Evolutionary conservation across 2,329 filamentous ascomycete species (phyloP).

Genomic region (Aspergillus terreus): DNA sequence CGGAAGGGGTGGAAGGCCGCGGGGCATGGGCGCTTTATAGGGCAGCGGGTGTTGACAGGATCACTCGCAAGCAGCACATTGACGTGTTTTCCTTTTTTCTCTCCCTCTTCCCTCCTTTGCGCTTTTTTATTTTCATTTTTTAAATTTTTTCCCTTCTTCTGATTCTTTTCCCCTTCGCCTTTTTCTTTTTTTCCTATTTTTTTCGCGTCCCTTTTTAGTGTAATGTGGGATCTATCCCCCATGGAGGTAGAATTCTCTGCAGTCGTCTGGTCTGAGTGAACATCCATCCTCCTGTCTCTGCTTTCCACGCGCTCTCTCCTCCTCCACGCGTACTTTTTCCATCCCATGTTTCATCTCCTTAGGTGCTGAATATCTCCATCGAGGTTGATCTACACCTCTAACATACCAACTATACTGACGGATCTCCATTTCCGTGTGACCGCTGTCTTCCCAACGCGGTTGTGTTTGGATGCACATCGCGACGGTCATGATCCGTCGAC

Average conservation of each 20-base stretch:
- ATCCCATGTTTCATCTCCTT: too few relatives aligned
- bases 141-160: not conserved
- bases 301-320: not conserved
- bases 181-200: not conserved
- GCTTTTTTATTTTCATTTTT: not conserved
- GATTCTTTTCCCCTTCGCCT: not conserved
- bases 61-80: slow-evolving; percentile 30
- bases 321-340: too few relatives aligned
- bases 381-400: too few relatives aligned
- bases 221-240: not conserved
- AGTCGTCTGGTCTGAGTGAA: not conserved
- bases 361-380: too few relatives aligned
- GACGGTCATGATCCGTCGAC: too few relatives aligned
- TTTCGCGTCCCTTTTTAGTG: not conserved
- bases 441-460: too few relatives aligned
- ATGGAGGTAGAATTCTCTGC: not conserved
- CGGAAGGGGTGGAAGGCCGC: slow-evolving; percentile 37
- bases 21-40: slow-evolving; percentile 43
- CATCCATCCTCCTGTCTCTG: not conserved
- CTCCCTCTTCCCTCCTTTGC: slow-evolving; percentile 9
- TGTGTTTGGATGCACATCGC: too few relatives aligned
- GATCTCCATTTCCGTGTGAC: too few relatives aligned
- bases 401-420: too few relatives aligned
- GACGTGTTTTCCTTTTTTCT: slow-evolving; percentile 13
- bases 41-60: slow-evolving; percentile 40